Conservation (phyloP, 176 grass and related monocot species). For the Oropetium thomaeum region DNA sequence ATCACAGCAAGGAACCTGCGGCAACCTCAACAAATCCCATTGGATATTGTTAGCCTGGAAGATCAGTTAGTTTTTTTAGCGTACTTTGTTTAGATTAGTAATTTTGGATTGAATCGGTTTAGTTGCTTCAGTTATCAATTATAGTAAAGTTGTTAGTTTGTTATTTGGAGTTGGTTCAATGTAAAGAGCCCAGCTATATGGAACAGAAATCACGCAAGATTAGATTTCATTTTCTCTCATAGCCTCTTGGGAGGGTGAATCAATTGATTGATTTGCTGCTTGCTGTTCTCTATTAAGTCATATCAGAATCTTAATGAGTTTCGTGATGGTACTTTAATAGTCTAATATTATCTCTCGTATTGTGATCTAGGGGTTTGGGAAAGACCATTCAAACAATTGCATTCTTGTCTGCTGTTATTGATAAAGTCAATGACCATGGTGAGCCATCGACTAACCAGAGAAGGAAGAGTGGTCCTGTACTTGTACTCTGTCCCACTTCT, state of each 20-base stretch:
- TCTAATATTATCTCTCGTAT: constrained; percentile 20
- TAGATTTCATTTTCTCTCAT: background rate
- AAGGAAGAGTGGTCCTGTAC: constrained; percentile 53
- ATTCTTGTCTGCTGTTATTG: constrained; percentile 72
- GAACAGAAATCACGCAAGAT: background rate
- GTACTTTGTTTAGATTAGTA: background rate
- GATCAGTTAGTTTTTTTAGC: background rate
- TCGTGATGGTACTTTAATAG: constrained; percentile 8
- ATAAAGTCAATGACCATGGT: constrained; percentile 51
- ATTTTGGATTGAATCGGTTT: background rate
- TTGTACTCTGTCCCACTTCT: constrained; percentile 85
- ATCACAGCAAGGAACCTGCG: background rate
- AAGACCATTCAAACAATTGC: constrained; percentile 98
- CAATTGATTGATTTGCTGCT: background rate
- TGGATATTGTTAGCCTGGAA: background rate
- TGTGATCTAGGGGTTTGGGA: constrained; percentile 75
- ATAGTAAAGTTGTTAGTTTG: background rate
- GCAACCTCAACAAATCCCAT: background rate
- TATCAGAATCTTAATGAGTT: background rate
- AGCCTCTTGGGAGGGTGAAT: background rate
- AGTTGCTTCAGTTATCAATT: background rate
- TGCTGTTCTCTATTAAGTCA: background rate
- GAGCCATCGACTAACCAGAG: constrained; percentile 28
- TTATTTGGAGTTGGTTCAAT: background rate
- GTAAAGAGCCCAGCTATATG: background rate